A percentile compares a stretch with the other conserved stretches of the same genome.
phyloP scores from a whole-genome alignment of 331 rosid species.

The Quercus tomentella region DNA sequence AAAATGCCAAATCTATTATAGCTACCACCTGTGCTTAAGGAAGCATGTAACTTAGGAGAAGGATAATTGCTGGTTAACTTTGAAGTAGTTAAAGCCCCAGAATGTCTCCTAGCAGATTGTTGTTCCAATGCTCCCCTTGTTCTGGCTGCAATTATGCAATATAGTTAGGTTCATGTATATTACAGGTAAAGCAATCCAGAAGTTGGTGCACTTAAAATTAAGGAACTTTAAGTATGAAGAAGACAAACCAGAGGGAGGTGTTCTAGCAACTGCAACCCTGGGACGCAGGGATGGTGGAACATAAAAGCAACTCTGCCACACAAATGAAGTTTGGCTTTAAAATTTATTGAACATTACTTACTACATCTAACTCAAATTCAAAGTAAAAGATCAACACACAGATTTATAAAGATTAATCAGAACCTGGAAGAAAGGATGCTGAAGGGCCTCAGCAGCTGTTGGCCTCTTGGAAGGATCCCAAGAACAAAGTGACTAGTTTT shows the following conservation, averaged over 20 bases:
- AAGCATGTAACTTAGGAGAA: slow-evolving; percentile 53
- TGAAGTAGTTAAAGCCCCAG: slow-evolving; percentile 49
- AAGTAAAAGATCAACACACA: background rate
- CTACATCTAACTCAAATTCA: background rate
- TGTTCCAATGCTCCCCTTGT: slow-evolving; percentile 51
- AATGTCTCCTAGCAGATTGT: slow-evolving; percentile 50
- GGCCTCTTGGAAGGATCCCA: slow-evolving; percentile 99
- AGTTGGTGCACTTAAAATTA: background rate
- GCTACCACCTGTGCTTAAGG: slow-evolving; percentile 60
- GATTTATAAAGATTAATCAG: background rate
- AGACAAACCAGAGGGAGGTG: slow-evolving; percentile 83
- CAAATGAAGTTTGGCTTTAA: background rate
- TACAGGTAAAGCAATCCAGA: background rate
- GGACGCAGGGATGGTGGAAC: slow-evolving; percentile 89
- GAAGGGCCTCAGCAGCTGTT: slow-evolving; percentile 87
- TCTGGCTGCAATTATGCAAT: slow-evolving; percentile 39
- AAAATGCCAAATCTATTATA: background rate
- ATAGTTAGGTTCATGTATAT: background rate
- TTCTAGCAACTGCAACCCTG: slow-evolving; percentile 53
- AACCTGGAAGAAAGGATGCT: slow-evolving; percentile 97
- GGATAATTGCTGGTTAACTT: slow-evolving; percentile 50
- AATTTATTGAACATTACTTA: background rate
- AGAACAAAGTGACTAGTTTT: slow-evolving; percentile 77
- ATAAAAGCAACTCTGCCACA: slow-evolving; percentile 75
- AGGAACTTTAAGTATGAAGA: background rate